phyloP scores from a whole-genome alignment of 106 monocot species.

The Acanthochlamys bracteata region DNA sequence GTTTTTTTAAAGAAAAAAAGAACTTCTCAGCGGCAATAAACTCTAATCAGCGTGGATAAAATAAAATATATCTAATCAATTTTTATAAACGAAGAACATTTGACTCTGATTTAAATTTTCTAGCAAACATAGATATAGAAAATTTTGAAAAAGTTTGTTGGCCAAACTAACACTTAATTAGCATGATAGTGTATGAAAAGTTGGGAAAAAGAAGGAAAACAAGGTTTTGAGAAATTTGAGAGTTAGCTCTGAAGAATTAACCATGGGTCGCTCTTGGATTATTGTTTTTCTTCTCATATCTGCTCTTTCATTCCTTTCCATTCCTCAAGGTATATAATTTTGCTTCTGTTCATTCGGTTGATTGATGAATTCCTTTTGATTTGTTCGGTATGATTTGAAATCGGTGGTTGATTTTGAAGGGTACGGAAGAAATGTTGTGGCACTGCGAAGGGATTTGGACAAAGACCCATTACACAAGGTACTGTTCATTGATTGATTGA shows the following conservation, averaged over 20 bases:
- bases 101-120: too few species aligned
- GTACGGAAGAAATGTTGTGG: constrained; percentile 7
- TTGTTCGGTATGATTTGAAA: background rate
- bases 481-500: background rate
- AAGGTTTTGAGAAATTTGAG: background rate
- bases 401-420: constrained; percentile 2
- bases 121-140: too few species aligned
- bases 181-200: too few species aligned
- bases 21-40: too few species aligned
- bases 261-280: constrained; percentile 4
- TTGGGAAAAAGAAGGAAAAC: too few species aligned
- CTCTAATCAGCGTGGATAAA: too few species aligned
- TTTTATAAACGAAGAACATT: too few species aligned
- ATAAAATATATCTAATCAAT: too few species aligned
- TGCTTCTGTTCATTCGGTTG: background rate
- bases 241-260: too few species aligned
- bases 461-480: background rate
- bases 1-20: too few species aligned
- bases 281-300: constrained; percentile 1
- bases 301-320: background rate
- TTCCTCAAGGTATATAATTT: constrained; percentile 3
- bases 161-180: too few species aligned
- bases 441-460: background rate
- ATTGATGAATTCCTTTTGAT: background rate
- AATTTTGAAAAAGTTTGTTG: too few species aligned